Evolutionary conservation across 176 grass and related monocot genomes (phyloP).

Genomic region (Elymus sibiricus): DNA sequence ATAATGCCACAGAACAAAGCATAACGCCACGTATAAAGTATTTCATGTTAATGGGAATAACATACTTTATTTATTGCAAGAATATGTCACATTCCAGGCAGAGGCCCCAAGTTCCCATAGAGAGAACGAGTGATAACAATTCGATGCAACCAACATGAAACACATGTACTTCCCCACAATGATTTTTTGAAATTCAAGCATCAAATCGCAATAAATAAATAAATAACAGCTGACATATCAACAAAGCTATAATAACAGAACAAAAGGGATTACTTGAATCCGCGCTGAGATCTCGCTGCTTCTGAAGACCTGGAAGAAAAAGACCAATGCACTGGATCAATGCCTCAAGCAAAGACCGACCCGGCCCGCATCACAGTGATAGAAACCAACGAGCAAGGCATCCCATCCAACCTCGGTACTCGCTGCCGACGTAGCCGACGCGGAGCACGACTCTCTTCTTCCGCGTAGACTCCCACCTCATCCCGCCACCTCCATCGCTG

Average conservation of each 20-base stretch:
- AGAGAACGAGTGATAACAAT: neutral
- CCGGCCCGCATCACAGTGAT: neutral
- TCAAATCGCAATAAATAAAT: neutral
- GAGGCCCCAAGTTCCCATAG: neutral
- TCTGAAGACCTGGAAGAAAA: constrained; percentile 73
- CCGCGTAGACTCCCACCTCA: constrained; percentile 67
- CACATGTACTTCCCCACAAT: neutral
- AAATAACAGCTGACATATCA: neutral
- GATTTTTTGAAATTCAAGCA: neutral
- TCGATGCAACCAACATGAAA: neutral
- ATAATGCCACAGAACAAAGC: neutral
- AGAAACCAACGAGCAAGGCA: neutral
- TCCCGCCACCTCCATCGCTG: constrained; percentile 14
- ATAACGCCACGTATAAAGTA: neutral
- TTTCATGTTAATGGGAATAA: neutral
- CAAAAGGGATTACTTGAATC: constrained; percentile 57
- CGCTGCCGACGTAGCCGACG: constrained; percentile 77
- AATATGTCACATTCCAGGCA: neutral
- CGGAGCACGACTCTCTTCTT: constrained; percentile 96
- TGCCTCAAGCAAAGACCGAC: neutral
- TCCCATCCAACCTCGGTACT: constrained; percentile 65
- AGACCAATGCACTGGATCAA: neutral
- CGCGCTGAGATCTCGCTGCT: constrained; percentile 53
- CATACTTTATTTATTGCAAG: neutral
- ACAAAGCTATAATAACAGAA: neutral